Base-by-base conservation (phyloP, 176 grass and related monocot species). In the Triticum dicoccoides region DNA sequence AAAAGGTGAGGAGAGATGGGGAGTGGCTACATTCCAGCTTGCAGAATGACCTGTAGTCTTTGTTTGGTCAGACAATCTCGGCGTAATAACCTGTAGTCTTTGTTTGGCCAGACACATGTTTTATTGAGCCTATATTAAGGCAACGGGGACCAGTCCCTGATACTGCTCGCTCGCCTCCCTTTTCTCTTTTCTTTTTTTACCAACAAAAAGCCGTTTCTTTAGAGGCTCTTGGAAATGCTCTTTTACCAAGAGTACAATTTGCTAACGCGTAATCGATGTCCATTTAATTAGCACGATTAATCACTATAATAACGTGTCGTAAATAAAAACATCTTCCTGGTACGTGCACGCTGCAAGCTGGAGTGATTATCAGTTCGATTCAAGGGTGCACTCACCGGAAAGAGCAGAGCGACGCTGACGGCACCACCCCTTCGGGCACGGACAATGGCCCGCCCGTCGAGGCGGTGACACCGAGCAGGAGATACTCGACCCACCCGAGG, bases 401-500 rank as follows among this genome's bases (percentile, higher is more conserved):
- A 33, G 30, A 70, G 41, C 29, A 38, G 2, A 69, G 8, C 13
- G 61, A 37, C 34, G 76, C 47, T 17, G 64, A 6, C 25, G 71
- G 11, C 27, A 47, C 69, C 41, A 15, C 23, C 10, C 47, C 81
- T 0, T 23, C 49, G 11, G 20, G 8, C 56, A 9, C 54, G 6
- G 56, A 5, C 66, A 83, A 65, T 61, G 80, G 32, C 17, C 4
- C 29, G 29, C 81, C 81, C 1, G 49, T 5, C 49, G 76, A 51
- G 17, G 82, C n/a, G 61, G 69, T 65, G 89, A 81, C 86, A 32
- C 69, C 89, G 69, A 97, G 80, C 11, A 98, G 91, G 65, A 97
- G 92, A 65, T 97, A 97, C 90, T 97, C 92, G 14, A 97, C 76
- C 91, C 92, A 97, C 4, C 95, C 95, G 24, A 93, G 77, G 72